A percentile compares a stretch with the other conserved stretches of the same genome.
phyloP scores from a whole-genome alignment of 768 basidiomycete genomes.

The Tubosaeta sp. region DNA sequence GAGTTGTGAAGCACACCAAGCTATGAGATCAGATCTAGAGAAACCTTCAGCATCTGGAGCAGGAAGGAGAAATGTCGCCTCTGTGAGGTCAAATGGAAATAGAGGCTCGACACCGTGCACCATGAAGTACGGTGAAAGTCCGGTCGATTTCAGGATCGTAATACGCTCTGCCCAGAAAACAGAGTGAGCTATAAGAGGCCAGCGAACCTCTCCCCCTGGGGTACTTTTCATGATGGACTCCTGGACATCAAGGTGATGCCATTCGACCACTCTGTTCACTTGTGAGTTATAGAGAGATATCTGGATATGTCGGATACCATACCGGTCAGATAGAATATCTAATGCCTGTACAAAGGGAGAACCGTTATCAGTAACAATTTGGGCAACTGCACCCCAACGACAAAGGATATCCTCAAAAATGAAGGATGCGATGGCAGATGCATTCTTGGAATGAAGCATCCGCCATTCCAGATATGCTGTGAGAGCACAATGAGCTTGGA shows the following conservation, averaged over 20 bases:
- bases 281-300: neutral
- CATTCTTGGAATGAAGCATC: slow-evolving; percentile 28
- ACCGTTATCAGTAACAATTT: too few species aligned
- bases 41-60: neutral
- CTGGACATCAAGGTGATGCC: neutral
- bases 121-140: slow-evolving; percentile 2
- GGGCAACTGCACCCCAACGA: too few species aligned
- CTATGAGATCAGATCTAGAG: neutral
- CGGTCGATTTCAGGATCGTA: neutral
- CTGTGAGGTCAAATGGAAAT: slow-evolving; percentile 26
- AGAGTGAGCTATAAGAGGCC: neutral
- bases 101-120: slow-evolving; percentile 26
- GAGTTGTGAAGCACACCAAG: neutral
- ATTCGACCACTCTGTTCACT: too few species aligned
- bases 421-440: neutral
- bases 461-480: slow-evolving; percentile 18
- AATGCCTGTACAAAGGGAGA: neutral
- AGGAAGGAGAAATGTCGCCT: slow-evolving; percentile 19
- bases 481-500: neutral
- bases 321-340: too few species aligned
- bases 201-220: neutral
- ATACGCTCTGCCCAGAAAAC: neutral
- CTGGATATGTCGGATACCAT: neutral
- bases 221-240: slow-evolving; percentile 1
- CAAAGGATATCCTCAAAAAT: slow-evolving; percentile 20